Percentiles rank a stretch among this genome's conserved stretches.
phyloP scores from a whole-genome alignment of 2,329 filamentous ascomycete genomes.

The Cladosporium colombiae region DNA sequence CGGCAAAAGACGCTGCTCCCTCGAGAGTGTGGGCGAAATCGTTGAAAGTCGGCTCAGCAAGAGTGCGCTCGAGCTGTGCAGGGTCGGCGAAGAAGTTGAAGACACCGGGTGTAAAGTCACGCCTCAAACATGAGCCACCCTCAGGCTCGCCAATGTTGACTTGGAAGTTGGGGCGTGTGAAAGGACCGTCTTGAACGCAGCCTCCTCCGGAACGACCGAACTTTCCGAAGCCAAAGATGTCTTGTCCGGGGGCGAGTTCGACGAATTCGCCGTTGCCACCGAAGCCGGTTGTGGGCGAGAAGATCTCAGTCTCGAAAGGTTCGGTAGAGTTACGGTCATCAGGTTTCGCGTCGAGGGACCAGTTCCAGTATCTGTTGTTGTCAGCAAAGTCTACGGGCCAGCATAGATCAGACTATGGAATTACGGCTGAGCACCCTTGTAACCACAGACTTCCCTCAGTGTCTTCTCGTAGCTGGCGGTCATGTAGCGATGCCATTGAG shows the following conservation, averaged over 20 bases:
- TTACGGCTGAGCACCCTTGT: conserved; percentile 23
- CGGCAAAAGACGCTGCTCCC: conserved; percentile 6
- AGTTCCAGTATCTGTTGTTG: conserved; percentile 31
- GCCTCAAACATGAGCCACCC: conserved; percentile 11
- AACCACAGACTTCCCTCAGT: conserved; percentile 29
- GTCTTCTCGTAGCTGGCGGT: conserved; percentile 30
- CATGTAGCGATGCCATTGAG: conserved; percentile 34
- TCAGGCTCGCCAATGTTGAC: conserved; percentile 17
- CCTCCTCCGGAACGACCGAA: conserved; percentile 21
- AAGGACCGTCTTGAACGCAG: conserved; percentile 33
- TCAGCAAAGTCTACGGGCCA: neutral
- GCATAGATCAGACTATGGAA: neutral
- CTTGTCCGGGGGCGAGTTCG: conserved; percentile 4
- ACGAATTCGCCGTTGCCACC: conserved; percentile 25
- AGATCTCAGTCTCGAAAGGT: conserved; percentile 22
- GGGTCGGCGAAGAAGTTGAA: conserved; percentile 16
- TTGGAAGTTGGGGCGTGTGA: conserved; percentile 23
- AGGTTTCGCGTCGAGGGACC: conserved; percentile 27
- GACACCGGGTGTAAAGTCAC: conserved; percentile 6
- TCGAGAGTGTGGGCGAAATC: conserved; percentile 27
- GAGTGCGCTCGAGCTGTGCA: conserved; percentile 22
- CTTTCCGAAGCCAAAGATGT: conserved; percentile 18
- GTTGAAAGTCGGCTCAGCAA: conserved; percentile 23
- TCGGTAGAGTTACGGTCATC: conserved; percentile 17
- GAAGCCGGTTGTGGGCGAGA: conserved; percentile 24